Evolutionary conservation across 2,329 filamentous ascomycete species (phyloP).

Genomic region (Apiospora phragmitis): DNA sequence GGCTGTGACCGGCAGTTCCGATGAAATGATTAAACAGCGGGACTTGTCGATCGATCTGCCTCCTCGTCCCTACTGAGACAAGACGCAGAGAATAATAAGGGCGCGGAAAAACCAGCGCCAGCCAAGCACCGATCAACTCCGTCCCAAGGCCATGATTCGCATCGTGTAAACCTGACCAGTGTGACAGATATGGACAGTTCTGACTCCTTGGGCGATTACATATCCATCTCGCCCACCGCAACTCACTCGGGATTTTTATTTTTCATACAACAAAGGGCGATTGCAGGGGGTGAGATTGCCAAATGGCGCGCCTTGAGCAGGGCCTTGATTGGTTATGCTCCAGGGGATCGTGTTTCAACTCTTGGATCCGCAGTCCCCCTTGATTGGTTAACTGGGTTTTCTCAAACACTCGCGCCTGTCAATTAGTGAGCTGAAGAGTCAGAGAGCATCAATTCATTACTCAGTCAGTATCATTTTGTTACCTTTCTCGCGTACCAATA

Average conservation of each 20-base stretch:
- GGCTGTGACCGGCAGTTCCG: slow-evolving; percentile 1
- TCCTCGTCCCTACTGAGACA: background rate
- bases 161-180: background rate
- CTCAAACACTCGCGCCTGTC: slow-evolving; percentile 11
- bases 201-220: background rate
- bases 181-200: background rate
- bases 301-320: background rate
- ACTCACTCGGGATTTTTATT: background rate
- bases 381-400: slow-evolving; percentile 2
- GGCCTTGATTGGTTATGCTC: slow-evolving; percentile 1
- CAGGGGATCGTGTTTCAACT: slow-evolving; percentile 10
- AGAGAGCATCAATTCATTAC: background rate
- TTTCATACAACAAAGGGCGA: background rate
- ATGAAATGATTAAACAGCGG: slow-evolving; percentile 3
- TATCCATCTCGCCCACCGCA: background rate
- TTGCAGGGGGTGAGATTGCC: background rate
- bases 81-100: background rate
- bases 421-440: slow-evolving; percentile 7
- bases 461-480: background rate
- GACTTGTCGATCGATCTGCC: background rate
- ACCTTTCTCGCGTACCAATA: background rate
- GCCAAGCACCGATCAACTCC: background rate
- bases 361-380: background rate
- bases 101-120: background rate
- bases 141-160: background rate